phyloP scores from a whole-genome alignment of 306 rosid species.

The Quillaja saponaria region DNA sequence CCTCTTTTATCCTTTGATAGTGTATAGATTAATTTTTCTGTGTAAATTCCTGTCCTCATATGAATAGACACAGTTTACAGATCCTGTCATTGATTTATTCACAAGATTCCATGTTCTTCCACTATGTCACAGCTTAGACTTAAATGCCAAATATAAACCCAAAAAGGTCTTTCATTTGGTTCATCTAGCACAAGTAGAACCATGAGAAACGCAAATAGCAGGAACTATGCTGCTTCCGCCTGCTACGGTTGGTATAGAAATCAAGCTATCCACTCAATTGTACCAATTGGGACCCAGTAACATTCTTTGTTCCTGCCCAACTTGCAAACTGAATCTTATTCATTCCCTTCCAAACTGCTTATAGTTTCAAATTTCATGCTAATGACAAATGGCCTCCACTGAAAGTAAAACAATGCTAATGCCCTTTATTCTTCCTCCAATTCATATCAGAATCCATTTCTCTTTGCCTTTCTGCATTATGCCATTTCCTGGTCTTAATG shows the following conservation, averaged over 20 bases:
- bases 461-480: constrained; percentile 11
- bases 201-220: too few species aligned
- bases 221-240: too few species aligned
- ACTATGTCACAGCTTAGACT: too few species aligned
- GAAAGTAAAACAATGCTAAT: constrained; percentile 23
- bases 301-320: constrained; percentile 18
- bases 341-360: neutral
- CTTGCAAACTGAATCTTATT: constrained; percentile 16
- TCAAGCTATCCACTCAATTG: neutral
- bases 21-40: too few species aligned
- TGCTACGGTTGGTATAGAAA: neutral
- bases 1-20: too few species aligned
- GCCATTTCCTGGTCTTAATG: neutral
- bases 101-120: too few species aligned
- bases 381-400: constrained; percentile 21
- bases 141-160: too few species aligned
- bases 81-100: neutral
- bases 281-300: neutral
- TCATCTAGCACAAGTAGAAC: neutral
- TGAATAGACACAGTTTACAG: constrained; percentile 8
- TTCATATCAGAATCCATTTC: constrained; percentile 56
- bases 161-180: too few species aligned
- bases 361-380: constrained; percentile 12
- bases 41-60: neutral
- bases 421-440: constrained; percentile 44